Percentiles rank a stretch among this genome's conserved stretches.
Evolutionary conservation across 2,329 filamentous ascomycete species (phyloP).

Genomic region (Teratosphaeria zuluensis): DNA sequence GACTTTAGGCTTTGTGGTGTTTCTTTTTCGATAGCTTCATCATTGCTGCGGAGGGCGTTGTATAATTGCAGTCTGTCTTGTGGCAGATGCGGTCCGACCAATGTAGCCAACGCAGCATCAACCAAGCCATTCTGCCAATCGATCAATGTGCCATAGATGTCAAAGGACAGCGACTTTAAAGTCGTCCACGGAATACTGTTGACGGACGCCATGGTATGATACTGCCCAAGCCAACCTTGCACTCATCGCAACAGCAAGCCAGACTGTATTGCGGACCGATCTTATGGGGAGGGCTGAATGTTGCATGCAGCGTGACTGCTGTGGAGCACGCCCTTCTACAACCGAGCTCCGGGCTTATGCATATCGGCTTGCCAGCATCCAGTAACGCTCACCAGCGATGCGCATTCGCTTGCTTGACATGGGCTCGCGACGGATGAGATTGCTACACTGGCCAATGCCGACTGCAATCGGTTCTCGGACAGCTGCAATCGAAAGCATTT

Average conservation of each 20-base stretch:
- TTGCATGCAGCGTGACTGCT: neutral
- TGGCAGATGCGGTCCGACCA: slow-evolving; percentile 38
- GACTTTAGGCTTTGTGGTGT: slow-evolving; percentile 53
- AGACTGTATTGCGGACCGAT: too few species aligned
- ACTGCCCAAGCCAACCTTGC: too few species aligned
- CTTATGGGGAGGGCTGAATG: neutral
- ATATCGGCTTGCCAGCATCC: too few species aligned
- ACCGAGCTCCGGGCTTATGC: too few species aligned
- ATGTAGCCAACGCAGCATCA: slow-evolving; percentile 38
- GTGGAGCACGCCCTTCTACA: neutral
- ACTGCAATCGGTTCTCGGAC: too few species aligned
- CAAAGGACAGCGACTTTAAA: slow-evolving; percentile 53
- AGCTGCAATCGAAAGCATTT: too few species aligned
- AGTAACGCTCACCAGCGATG: too few species aligned
- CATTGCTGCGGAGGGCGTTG: slow-evolving; percentile 36
- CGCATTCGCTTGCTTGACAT: too few species aligned
- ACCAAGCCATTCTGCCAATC: slow-evolving; percentile 66
- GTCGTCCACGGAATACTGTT: slow-evolving; percentile 19
- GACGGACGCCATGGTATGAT: neutral
- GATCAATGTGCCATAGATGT: slow-evolving; percentile 71
- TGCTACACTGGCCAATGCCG: too few species aligned
- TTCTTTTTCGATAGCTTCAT: slow-evolving; percentile 40
- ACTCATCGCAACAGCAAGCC: too few species aligned
- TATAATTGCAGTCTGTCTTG: slow-evolving; percentile 35
- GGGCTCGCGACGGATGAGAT: too few species aligned